These are phyloP conservation scores for Populus alba DNA, from an alignment of 345 rosid genomes.

Conservation along the genomic window DNA sequence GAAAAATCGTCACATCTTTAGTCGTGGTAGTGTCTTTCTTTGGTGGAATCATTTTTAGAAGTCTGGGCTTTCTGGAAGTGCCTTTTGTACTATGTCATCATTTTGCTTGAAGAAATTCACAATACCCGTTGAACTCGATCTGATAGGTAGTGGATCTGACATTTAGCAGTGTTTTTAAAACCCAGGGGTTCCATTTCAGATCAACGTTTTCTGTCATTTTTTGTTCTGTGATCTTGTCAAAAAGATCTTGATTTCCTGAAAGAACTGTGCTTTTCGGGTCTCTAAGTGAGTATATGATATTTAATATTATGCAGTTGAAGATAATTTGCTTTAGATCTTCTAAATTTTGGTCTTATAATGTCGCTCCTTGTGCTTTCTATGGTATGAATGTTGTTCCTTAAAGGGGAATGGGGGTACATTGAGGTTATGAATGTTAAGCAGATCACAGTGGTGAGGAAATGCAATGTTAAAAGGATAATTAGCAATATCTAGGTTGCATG, in stretches of 20 bases:
- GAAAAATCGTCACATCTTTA: not conserved
- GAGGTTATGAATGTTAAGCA: not conserved
- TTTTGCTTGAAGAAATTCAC: not conserved
- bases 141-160: not conserved
- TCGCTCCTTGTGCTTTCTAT: not conserved
- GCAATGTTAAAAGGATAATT: not conserved
- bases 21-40: not conserved
- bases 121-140: not conserved
- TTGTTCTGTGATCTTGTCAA: not conserved
- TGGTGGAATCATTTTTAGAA: not conserved
- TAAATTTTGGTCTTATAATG: not conserved
- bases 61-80: not conserved
- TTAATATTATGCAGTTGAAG: not conserved
- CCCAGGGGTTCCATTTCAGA: not conserved
- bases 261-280: not conserved
- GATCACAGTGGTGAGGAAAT: not conserved
- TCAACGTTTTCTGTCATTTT: not conserved
- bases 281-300: not conserved
- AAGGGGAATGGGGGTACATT: not conserved
- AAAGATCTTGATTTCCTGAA: not conserved
- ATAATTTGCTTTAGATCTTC: not conserved
- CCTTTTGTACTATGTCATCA: not conserved
- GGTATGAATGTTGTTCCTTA: too few species aligned
- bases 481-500: not conserved
- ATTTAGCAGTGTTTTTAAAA: not conserved